Evolutionary conservation across 306 rosid genomes (phyloP).

Genomic region (Glycine latifolia): DNA sequence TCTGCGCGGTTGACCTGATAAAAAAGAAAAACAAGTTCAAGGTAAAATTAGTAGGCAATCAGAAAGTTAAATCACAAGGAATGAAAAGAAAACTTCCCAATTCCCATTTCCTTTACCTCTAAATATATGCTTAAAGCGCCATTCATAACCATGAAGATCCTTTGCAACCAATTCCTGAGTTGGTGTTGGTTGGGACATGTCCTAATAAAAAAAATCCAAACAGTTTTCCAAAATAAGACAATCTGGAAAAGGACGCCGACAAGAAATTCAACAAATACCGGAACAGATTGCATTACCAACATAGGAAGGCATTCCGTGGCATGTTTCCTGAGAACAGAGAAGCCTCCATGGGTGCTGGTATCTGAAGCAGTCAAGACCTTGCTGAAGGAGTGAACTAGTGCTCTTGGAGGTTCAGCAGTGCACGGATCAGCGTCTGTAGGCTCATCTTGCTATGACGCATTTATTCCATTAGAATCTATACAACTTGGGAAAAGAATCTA

Average conservation of each 20-base stretch:
- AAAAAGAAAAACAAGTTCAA: conserved; percentile 37
- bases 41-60: conserved; percentile 16
- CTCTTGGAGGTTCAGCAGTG: conserved; percentile 54
- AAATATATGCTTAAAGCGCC: conserved; percentile 97
- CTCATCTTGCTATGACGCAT: conserved; percentile 64
- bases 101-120: conserved; percentile 62
- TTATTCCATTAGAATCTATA: conserved; percentile 46
- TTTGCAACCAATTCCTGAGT: conserved; percentile 92
- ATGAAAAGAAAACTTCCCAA: conserved; percentile 15
- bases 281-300: conserved; percentile 59
- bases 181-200: conserved; percentile 84
- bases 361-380: conserved; percentile 94
- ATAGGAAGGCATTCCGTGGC: conserved; percentile 95
- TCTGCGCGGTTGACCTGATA: conserved; percentile 93
- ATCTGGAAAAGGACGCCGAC: conserved; percentile 3
- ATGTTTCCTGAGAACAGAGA: conserved; percentile 91
- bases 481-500: conserved; percentile 38
- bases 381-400: conserved; percentile 69
- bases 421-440: conserved; percentile 65
- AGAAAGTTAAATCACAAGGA: conserved; percentile 33
- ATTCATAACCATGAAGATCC: conserved; percentile 93
- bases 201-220: conserved; percentile 58
- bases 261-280: conserved; percentile 2
- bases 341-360: conserved; percentile 98
- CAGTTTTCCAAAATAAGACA: background rate